Conservation (phyloP, 2,329 filamentous ascomycete species). For the Xylariaceae sp. region DNA sequence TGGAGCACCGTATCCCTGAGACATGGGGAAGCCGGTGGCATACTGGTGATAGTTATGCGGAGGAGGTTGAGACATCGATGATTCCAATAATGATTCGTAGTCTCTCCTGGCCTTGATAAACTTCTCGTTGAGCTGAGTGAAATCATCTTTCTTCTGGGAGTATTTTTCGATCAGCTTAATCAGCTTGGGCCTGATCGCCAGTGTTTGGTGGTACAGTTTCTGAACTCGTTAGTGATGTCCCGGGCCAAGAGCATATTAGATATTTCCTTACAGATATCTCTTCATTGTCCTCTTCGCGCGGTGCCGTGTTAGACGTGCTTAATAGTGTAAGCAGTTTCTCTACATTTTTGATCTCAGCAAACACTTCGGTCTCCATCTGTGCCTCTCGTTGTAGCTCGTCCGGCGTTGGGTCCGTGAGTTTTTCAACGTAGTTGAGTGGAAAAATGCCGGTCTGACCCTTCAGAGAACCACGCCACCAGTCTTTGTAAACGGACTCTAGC, state of each 20-base stretch:
- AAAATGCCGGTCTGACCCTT: conserved; percentile 96
- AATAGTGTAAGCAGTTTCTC: conserved; percentile 75
- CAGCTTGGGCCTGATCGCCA: conserved; percentile 90
- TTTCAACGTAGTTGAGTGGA: conserved; percentile 97
- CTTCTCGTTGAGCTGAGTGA: conserved; percentile 97
- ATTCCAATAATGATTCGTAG: conserved; percentile 92
- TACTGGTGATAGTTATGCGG: conserved; percentile 71
- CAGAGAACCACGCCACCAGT: conserved; percentile 98
- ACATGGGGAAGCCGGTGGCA: conserved; percentile 45
- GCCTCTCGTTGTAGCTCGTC: conserved; percentile 94
- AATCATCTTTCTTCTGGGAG: conserved; percentile 99
- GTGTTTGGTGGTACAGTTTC: conserved; percentile 84
- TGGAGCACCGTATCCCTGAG: conserved; percentile 41
- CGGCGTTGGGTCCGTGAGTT: conserved; percentile 86
- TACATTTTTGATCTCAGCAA: conserved; percentile 59
- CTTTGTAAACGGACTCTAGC: conserved; percentile 95
- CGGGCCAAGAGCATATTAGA: not conserved
- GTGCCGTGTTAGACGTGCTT: conserved; percentile 76
- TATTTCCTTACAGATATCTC: conserved; percentile 70
- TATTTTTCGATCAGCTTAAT: conserved; percentile 99
- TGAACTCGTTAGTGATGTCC: conserved; percentile 35
- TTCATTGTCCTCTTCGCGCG: conserved; percentile 87
- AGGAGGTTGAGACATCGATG: conserved; percentile 92
- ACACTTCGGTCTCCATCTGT: conserved; percentile 77
- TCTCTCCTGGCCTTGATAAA: conserved; percentile 98